phyloP scores from a whole-genome alignment of 2,329 filamentous ascomycete genomes.

The Ceratocystis diversiconidia region DNA sequence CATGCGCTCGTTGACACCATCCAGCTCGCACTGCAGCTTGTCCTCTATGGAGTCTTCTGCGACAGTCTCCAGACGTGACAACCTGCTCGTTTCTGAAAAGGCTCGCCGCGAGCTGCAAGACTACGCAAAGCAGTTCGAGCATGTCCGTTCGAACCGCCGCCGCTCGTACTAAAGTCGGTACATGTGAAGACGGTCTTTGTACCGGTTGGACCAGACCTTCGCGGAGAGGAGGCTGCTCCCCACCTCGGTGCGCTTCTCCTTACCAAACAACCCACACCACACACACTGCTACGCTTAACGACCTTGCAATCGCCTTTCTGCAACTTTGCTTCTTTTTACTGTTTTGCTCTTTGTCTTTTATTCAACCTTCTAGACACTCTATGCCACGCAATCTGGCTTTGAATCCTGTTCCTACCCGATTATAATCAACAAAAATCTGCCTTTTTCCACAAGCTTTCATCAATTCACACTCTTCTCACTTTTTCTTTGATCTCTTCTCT shows the following conservation, averaged over 20 bases:
- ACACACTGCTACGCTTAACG: constrained; percentile 20
- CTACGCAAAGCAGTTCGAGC: constrained; percentile 82
- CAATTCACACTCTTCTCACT: not conserved
- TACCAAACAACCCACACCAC: not conserved
- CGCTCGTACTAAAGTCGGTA: constrained; percentile 36
- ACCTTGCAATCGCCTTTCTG: constrained; percentile 19
- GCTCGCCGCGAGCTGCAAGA: constrained; percentile 66
- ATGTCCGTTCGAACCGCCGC: constrained; percentile 48
- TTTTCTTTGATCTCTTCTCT: not conserved
- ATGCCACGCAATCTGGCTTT: not conserved
- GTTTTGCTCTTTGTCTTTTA: constrained; percentile 18
- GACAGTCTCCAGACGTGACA: constrained; percentile 36
- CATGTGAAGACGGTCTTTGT: not conserved
- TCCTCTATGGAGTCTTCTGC: constrained; percentile 58
- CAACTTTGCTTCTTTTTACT: not conserved
- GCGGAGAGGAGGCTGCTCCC: constrained; percentile 1
- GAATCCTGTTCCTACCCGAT: constrained; percentile 2
- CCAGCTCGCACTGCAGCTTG: constrained; percentile 72
- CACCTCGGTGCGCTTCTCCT: constrained; percentile 1
- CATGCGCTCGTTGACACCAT: constrained; percentile 44
- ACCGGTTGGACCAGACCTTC: not conserved
- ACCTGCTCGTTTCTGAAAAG: constrained; percentile 53
- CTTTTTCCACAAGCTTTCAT: not conserved
- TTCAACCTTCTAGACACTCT: constrained; percentile 15
- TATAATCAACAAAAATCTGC: constrained; percentile 12